These are phyloP conservation scores for Sugiyamaella neomexicana DNA, from an alignment of 1,139 yeast genomes.

Conservation along the genomic window DNA sequence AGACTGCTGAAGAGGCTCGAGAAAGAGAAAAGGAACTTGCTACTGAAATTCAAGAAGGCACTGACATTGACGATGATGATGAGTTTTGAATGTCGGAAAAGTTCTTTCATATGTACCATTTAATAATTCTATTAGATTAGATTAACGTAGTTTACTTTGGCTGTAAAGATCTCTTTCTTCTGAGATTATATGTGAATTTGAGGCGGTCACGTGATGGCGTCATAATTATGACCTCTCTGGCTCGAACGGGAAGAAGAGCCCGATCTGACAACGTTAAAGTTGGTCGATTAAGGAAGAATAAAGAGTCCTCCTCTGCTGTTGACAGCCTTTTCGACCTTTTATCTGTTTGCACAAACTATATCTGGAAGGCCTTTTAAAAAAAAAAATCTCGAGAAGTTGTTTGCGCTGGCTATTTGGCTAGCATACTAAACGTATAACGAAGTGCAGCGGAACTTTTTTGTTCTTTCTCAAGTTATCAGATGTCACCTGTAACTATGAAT, in stretches of 20 bases:
- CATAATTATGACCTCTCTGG: background rate
- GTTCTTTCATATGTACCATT: background rate
- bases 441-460: no score
- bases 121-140: background rate
- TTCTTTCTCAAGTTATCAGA: no score
- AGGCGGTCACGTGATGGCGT: background rate
- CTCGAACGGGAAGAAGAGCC: no score
- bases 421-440: background rate
- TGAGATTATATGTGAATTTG: background rate
- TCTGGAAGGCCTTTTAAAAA: background rate
- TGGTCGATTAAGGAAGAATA: background rate
- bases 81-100: slow-evolving; percentile 41
- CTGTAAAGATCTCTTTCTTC: background rate
- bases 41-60: slow-evolving; percentile 46
- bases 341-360: background rate
- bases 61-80: slow-evolving; percentile 46
- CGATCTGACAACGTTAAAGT: no score
- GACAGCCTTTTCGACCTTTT: no score
- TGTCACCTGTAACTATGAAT: slow-evolving; percentile 5
- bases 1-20: slow-evolving; percentile 58
- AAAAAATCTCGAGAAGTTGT: no score
- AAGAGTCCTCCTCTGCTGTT: background rate
- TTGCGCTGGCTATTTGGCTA: slow-evolving; percentile 3
- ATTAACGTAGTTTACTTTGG: background rate
- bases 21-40: slow-evolving; percentile 55